These are phyloP conservation scores for Candida coleopterorum DNA, from an alignment of 805 yeast genomes.

Conservation along the genomic window DNA sequence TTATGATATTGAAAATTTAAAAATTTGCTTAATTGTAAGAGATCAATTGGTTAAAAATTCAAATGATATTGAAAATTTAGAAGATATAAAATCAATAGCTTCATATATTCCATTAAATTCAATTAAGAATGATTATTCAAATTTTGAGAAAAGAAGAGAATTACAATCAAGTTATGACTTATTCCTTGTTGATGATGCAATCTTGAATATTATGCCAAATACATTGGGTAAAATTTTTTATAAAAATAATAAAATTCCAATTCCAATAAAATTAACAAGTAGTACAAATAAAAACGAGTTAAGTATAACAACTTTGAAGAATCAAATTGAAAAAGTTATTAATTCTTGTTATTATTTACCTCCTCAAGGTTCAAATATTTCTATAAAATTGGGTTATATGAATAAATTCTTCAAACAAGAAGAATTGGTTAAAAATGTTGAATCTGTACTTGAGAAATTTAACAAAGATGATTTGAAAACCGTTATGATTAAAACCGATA, in stretches of 20 bases:
- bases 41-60: conserved; percentile 48
- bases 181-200: conserved; percentile 79
- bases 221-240: conserved; percentile 78
- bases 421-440: conserved; percentile 57
- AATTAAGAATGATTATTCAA: conserved; percentile 78
- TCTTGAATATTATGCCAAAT: conserved; percentile 76
- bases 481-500: conserved; percentile 58
- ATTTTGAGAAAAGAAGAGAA: conserved; percentile 83
- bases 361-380: conserved; percentile 69
- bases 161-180: conserved; percentile 64
- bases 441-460: conserved; percentile 49
- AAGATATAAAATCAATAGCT: conserved; percentile 42
- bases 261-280: conserved; percentile 24
- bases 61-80: conserved; percentile 43
- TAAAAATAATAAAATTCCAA: conserved; percentile 53
- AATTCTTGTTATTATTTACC: conserved; percentile 57
- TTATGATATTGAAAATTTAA: conserved; percentile 34
- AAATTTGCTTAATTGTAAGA: conserved; percentile 64
- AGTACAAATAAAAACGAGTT: conserved; percentile 32
- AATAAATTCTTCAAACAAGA: conserved; percentile 32
- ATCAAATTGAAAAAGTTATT: conserved; percentile 56
- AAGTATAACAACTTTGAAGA: conserved; percentile 47
- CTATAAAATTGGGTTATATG: conserved; percentile 62
- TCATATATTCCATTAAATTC: conserved; percentile 68
- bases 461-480: conserved; percentile 45